Base-by-base conservation (phyloP, 768 basidiomycete genomes). In the Lactifluus echinatus region DNA sequence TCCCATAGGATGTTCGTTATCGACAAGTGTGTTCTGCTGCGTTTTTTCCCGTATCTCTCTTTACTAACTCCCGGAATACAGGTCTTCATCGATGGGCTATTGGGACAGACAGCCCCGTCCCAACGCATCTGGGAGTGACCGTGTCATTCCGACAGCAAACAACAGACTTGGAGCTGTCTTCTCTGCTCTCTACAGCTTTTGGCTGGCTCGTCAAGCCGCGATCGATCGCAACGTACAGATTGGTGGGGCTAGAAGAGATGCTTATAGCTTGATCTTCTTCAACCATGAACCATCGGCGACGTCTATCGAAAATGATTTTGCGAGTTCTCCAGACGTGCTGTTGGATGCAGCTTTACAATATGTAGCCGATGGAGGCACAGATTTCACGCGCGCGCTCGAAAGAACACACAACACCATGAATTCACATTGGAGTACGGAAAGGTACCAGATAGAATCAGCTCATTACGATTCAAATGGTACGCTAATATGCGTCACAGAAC, bases 231-330 rank as follows among this genome's bases (percentile, higher is more conserved):
- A 50, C 3, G 55, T 39, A 15, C 67, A 69, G 37, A 63, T 54
- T 2, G 66, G 65, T 8, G 65, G 63, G 0, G 52, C 50, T 15
- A 74, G 79, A 19, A 67, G 74, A 37, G 83, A 84, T 57, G 71
- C 83, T 0, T 84, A 84, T 59, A 81, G 78, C 8, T 71, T 84
- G 45, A 54, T 81, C n/a, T 61, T 80, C 33, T 83, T 83, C 60
- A 65, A 77, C 50, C 51, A 67, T 15, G 8, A 6, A 0, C 55
- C 69, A 1, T 31, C n/a, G n/a, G n/a, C 43, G 10, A 59, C 43
- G 4, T 68, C 67, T 4, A 56, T 81, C 33, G 61, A 64, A 39
- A 79, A 82, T 55, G 79, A 84, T 57, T 76, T 76, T 44, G 50
- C 65, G 0, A 75, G 76, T 49, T 67, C 73, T 7, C 75, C 81